Evolutionary conservation across 1,139 yeast species (phyloP).

Genomic region (Kurtzmaniella natalensis): DNA sequence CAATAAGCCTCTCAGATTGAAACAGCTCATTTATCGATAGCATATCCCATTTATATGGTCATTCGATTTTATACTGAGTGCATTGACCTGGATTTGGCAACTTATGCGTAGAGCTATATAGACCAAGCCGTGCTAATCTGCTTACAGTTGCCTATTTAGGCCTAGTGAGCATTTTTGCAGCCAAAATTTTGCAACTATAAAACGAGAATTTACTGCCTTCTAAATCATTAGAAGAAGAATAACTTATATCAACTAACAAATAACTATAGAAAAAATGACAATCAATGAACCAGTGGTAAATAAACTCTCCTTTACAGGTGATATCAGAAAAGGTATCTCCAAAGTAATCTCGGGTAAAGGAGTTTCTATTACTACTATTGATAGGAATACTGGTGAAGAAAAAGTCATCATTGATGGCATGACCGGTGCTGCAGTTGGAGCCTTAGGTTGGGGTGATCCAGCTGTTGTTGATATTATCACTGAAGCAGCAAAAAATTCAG

Average conservation of each 20-base stretch:
- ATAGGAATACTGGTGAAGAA: conserved; percentile 40
- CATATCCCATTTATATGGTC: no score
- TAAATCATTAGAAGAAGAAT: no score
- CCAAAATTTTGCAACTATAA: no score
- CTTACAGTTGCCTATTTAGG: no score
- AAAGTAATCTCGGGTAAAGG: conserved; percentile 48
- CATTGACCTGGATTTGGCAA: no score
- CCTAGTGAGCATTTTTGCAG: no score
- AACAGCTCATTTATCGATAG: no score
- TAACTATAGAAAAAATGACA: conserved; percentile 7
- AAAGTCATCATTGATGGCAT: conserved; percentile 45
- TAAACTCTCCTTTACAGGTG: conserved; percentile 4
- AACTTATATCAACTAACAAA: conserved; percentile 1
- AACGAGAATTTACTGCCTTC: no score
- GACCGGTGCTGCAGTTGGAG: conserved; percentile 67
- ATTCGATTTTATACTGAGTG: no score
- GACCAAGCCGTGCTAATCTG: no score
- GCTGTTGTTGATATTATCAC: conserved; percentile 46
- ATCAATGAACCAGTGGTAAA: conserved; percentile 3
- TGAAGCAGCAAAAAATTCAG: conserved; percentile 42
- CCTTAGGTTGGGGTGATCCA: conserved; percentile 55
- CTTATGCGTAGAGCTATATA: no score
- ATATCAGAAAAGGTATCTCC: conserved; percentile 17
- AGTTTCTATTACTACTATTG: conserved; percentile 41
- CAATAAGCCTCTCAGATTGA: no score